Evolutionary conservation across 331 rosid genomes (phyloP).

Genomic region (Pyracantha coccinea): DNA sequence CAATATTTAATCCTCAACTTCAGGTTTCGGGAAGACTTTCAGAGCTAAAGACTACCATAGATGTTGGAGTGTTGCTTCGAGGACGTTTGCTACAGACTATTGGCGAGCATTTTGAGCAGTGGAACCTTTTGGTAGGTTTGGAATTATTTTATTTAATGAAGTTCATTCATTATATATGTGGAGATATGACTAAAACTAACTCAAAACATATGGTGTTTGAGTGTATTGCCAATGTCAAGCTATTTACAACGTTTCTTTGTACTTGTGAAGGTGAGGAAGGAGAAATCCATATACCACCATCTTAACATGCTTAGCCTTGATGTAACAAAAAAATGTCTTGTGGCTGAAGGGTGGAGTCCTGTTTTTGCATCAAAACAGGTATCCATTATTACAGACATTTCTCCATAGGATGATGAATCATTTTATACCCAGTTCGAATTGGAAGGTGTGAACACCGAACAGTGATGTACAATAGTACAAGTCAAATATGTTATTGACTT

Average conservation of each 20-base stretch:
- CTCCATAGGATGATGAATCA: background rate
- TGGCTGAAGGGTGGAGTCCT: slow-evolving; percentile 98
- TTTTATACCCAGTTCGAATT: background rate
- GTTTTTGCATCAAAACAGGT: slow-evolving; percentile 82
- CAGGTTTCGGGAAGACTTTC: slow-evolving; percentile 73
- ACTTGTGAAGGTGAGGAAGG: slow-evolving; percentile 76
- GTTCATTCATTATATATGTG: background rate
- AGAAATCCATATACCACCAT: slow-evolving; percentile 81
- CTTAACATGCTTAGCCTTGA: slow-evolving; percentile 95
- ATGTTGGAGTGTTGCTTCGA: slow-evolving; percentile 63
- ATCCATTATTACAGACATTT: background rate
- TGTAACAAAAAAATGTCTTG: slow-evolving; percentile 92
- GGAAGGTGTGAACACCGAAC: background rate
- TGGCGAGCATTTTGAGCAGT: slow-evolving; percentile 67
- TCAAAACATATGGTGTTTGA: background rate
- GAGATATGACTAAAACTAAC: background rate
- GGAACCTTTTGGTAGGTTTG: slow-evolving; percentile 68
- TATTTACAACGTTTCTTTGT: slow-evolving; percentile 18
- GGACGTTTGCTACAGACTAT: slow-evolving; percentile 60
- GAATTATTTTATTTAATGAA: background rate
- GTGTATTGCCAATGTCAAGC: background rate
- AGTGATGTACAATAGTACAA: background rate
- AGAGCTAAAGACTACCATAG: slow-evolving; percentile 82
- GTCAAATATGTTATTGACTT: background rate
- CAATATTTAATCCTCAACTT: slow-evolving; percentile 1